A percentile compares a stretch with the other conserved stretches of the same genome.
These are phyloP conservation scores for Protomyces inouyei DNA, from an alignment of 1,139 yeast genomes.

Conservation along the genomic window DNA sequence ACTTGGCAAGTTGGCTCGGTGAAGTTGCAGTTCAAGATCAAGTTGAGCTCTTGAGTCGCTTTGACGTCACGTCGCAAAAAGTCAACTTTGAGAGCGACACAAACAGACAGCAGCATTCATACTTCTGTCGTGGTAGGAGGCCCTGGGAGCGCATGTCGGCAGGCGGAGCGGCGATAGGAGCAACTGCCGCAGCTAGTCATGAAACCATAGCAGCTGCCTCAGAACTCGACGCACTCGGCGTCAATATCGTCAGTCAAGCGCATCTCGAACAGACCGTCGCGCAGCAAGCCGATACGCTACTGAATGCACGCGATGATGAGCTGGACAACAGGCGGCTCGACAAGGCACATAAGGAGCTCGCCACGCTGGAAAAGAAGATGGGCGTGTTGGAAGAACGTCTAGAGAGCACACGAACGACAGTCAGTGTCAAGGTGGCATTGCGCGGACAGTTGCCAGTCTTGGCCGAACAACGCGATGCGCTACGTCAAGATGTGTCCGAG, in stretches of 20 bases:
- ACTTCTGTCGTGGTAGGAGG: no score
- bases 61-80: no score
- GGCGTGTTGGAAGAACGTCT: slow-evolving; percentile 49
- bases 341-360: slow-evolving; percentile 52
- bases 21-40: background rate
- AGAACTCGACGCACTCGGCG: slow-evolving; percentile 39
- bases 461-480: slow-evolving; percentile 44
- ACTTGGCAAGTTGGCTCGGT: background rate
- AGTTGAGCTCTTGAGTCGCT: no score
- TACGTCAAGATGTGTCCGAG: slow-evolving; percentile 59
- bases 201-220: background rate
- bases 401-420: slow-evolving; percentile 53
- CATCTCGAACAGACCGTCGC: slow-evolving; percentile 69
- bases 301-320: slow-evolving; percentile 61
- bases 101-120: no score
- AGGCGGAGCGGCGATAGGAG: no score
- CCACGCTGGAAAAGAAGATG: slow-evolving; percentile 42
- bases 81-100: no score
- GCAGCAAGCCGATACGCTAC: slow-evolving; percentile 51
- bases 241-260: slow-evolving; percentile 64
- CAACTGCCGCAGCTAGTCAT: no score
- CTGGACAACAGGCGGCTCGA: slow-evolving; percentile 68
- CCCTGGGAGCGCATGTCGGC: no score
- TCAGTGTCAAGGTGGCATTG: slow-evolving; percentile 59
- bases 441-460: slow-evolving; percentile 54